Base-by-base conservation (phyloP, 139 green algal species). In the Tetraselmis chui region DNA sequence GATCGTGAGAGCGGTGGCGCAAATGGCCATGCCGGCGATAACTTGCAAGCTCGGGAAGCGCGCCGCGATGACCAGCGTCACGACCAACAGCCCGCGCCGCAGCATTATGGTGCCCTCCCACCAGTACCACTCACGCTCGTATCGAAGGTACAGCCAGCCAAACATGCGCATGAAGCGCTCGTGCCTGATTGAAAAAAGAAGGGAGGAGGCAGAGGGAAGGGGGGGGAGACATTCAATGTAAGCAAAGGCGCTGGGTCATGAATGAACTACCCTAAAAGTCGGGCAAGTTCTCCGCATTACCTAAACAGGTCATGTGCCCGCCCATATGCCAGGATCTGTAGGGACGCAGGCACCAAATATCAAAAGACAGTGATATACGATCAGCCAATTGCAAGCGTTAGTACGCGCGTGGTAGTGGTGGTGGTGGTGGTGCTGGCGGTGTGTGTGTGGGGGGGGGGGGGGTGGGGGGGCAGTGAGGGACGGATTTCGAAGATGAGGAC, bases 81-180 rank as follows among this genome's bases (percentile, higher is more conserved):
- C n/a, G 5, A 28, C 25, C 26, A 77, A 23, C 26, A 77, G 74
- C 74, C 25, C n/a, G 74, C 74, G 74, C 74, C 74, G 74, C 26
- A 28, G n/a, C 5, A 77, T 2, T 11, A 77, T 28, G n/a, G n/a
- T 18, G 18, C n/a, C 2, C 74, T 77, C 74, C 74, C 74, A 77
- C 74, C 74, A 77, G 74, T 77, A 77, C 26, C 25, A 77, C 26
- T 77, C 5, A 2, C 74, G 25, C 74, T 77, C 74, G 74, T 31
- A 67, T 67, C 74, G 74, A 22, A 77, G 18, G 74, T 77, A 77
- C 25, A 77, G 74, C 74, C 74, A 77, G 25, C 74, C 74, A 23
- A 77, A 77, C 23, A 22, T 22, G 23, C 74, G 74, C 74, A 31
- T 28, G 74, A 77, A 77, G 26, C 74, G 74, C 74, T 77, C 74